A percentile compares a stretch with the other conserved stretches of the same genome.
These are phyloP conservation scores for Paraconiothyrium sp. DNA, from an alignment of 2,329 filamentous ascomycete species.

Conservation along the genomic window DNA sequence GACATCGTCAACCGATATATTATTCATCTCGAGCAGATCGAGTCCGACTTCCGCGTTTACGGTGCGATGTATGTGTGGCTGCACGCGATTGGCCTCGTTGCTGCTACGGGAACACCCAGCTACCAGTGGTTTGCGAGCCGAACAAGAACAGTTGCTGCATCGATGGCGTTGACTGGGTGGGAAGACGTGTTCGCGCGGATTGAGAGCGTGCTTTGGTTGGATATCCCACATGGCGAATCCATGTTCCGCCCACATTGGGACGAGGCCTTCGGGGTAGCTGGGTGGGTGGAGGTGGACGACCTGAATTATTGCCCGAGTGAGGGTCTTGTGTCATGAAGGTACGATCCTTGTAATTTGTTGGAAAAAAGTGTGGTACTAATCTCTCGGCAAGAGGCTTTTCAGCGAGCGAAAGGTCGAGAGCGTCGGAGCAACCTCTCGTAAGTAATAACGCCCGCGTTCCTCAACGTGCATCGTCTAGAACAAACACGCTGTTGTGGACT, in stretches of 20 bases:
- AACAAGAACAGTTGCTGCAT: conserved; percentile 5
- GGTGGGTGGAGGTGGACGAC: neutral
- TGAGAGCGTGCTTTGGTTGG: conserved; percentile 24
- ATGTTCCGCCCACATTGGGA: conserved; percentile 24
- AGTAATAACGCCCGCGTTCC: neutral
- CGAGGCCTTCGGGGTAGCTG: neutral
- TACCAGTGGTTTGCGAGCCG: conserved; percentile 26
- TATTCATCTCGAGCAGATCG: conserved; percentile 20
- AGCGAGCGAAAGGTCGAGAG: neutral
- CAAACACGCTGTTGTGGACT: neutral
- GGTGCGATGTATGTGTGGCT: conserved; percentile 27
- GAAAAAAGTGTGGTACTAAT: too few species aligned
- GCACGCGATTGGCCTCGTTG: conserved; percentile 27
- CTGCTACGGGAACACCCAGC: conserved; percentile 21
- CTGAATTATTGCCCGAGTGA: neutral
- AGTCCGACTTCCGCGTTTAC: conserved; percentile 11
- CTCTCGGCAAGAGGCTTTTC: too few species aligned
- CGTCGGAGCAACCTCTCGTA: neutral
- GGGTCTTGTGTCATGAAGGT: neutral
- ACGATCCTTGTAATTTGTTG: neutral
- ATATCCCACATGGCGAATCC: conserved; percentile 12
- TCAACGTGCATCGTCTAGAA: neutral
- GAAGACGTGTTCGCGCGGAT: conserved; percentile 18
- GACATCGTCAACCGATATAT: conserved; percentile 23
- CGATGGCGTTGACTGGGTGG: conserved; percentile 18